Evolutionary conservation across 106 monocot species (phyloP).

Genomic region (Hemerocallis citrina): DNA sequence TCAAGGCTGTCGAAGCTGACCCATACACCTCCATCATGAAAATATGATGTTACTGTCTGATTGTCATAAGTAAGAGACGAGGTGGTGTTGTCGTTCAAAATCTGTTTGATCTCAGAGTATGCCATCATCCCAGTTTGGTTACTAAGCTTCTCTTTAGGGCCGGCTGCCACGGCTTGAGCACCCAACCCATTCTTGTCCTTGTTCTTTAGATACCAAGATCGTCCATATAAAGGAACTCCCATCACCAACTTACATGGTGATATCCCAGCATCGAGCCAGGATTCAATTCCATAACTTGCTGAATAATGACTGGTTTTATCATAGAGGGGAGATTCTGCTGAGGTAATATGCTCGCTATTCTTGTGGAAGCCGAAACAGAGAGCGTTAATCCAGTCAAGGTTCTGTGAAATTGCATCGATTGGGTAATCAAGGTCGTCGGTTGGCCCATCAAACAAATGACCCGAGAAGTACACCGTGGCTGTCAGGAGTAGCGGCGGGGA

Average conservation of each 20-base stretch:
- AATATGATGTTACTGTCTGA: constrained; percentile 32
- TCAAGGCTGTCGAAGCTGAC: constrained; percentile 54
- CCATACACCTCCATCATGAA: constrained; percentile 47
- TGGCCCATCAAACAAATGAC: constrained; percentile 47
- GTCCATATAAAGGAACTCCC: constrained; percentile 71
- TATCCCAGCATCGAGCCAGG: constrained; percentile 74
- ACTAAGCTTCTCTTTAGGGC: constrained; percentile 57
- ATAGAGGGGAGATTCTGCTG: constrained; percentile 47
- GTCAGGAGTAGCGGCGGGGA: constrained; percentile 47
- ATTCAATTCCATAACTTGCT: constrained; percentile 57
- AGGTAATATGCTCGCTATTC: constrained; percentile 26
- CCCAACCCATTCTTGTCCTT: constrained; percentile 58
- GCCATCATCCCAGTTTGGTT: constrained; percentile 71
- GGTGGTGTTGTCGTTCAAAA: constrained; percentile 20
- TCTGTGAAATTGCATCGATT: constrained; percentile 29
- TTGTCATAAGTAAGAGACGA: constrained; percentile 32
- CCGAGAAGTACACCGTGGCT: constrained; percentile 70
- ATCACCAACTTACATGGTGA: constrained; percentile 58
- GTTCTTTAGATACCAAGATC: constrained; percentile 81
- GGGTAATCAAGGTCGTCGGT: constrained; percentile 59
- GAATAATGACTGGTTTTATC: constrained; percentile 53
- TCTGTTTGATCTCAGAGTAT: constrained; percentile 43
- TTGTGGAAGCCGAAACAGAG: constrained; percentile 48
- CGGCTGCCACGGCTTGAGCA: constrained; percentile 48
- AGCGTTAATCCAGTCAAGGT: constrained; percentile 66